A percentile compares a stretch with the other conserved stretches of the same genome.
phyloP scores from a whole-genome alignment of 2,329 filamentous ascomycete genomes.

The Talaromyces sp. region DNA sequence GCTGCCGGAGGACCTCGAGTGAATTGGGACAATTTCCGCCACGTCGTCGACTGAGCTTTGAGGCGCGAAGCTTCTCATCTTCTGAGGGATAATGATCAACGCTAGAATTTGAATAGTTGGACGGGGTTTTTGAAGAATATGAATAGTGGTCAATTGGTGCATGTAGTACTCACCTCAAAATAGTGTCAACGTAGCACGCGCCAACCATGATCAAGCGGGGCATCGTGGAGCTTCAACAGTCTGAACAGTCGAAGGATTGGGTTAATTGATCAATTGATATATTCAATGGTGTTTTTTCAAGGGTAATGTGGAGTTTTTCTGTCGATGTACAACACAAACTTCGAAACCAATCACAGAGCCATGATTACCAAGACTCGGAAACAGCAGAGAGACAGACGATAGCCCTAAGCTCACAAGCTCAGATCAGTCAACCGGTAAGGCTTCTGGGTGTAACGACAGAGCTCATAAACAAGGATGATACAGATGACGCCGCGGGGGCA shows the following conservation, averaged over 20 bases:
- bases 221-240: background rate
- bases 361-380: background rate
- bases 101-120: slow-evolving; percentile 33
- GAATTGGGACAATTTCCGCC: slow-evolving; percentile 71
- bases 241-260: background rate
- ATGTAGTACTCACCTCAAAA: slow-evolving; percentile 50
- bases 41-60: slow-evolving; percentile 53
- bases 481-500: background rate
- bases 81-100: slow-evolving; percentile 63
- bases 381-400: background rate
- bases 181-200: slow-evolving; percentile 67
- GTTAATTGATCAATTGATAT: background rate
- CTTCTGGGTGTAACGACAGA: background rate
- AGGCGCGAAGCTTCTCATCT: slow-evolving; percentile 68
- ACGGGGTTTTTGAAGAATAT: background rate
- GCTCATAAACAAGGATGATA: background rate
- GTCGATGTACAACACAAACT: background rate
- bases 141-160: background rate
- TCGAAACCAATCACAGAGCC: background rate
- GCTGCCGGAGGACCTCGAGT: slow-evolving; percentile 64
- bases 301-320: background rate
- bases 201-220: slow-evolving; percentile 60
- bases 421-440: background rate
- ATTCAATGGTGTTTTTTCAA: background rate
- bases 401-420: background rate